Conservation (phyloP, 139 green algal species). For the Chlorella ohadii region DNA sequence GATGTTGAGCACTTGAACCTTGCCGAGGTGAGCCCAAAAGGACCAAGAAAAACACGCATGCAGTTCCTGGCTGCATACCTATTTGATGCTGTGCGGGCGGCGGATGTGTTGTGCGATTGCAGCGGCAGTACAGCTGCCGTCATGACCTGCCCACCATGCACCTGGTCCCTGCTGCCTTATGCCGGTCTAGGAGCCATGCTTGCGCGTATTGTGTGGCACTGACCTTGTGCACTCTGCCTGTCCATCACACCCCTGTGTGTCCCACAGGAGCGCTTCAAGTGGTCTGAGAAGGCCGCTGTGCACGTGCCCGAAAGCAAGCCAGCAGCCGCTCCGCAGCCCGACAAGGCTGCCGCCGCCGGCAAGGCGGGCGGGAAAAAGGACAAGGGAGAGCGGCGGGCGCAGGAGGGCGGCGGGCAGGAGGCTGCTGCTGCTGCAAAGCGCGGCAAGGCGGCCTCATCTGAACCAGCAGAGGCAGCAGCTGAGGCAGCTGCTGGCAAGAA, state of each 20-base stretch:
- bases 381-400: background rate
- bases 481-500: background rate
- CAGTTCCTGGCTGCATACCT: too few relatives aligned
- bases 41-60: too few relatives aligned
- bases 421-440: background rate
- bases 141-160: too few relatives aligned
- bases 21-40: background rate
- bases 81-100: too few relatives aligned
- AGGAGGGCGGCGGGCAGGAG: background rate
- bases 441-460: background rate
- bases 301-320: background rate
- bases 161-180: too few relatives aligned
- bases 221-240: background rate
- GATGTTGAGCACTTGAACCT: conserved; percentile 28
- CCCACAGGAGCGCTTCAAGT: conserved; percentile 29
- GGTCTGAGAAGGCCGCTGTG: background rate
- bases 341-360: too few relatives aligned
- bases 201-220: too few relatives aligned
- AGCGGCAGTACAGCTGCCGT: too few relatives aligned
- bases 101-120: too few relatives aligned
- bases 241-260: too few relatives aligned
- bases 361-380: background rate
- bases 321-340: too few relatives aligned
- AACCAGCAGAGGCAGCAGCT: background rate
- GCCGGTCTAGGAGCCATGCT: too few relatives aligned